These are phyloP conservation scores for Nicotiana benthamiana DNA, from an alignment of 257 asterid genomes.

Conservation along the genomic window DNA sequence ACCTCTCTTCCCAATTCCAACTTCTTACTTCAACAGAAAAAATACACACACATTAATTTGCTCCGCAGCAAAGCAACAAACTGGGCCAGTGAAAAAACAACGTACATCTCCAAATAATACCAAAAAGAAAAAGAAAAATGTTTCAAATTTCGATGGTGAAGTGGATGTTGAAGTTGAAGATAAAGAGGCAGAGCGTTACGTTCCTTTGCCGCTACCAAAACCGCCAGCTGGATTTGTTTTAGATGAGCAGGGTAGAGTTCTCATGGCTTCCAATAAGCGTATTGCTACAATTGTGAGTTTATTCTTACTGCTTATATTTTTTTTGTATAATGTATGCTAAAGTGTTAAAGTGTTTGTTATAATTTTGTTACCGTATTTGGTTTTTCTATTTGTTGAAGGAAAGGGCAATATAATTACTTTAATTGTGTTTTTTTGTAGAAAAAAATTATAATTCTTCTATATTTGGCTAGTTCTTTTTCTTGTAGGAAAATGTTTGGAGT, in stretches of 20 bases:
- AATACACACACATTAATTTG: conserved; percentile 14
- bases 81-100: conserved; percentile 33
- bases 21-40: not conserved
- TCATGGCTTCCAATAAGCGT: conserved; percentile 79
- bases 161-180: conserved; percentile 17
- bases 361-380: too few relatives aligned
- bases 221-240: conserved; percentile 95
- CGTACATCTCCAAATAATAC: conserved; percentile 8
- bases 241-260: conserved; percentile 79
- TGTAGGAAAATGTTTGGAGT: too few relatives aligned
- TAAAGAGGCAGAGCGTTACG: conserved; percentile 10
- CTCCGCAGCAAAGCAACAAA: conserved; percentile 26
- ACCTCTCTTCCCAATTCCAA: not conserved
- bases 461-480: too few relatives aligned
- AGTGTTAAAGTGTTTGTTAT: too few relatives aligned
- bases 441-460: too few relatives aligned
- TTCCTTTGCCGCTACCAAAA: conserved; percentile 68
- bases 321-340: not conserved
- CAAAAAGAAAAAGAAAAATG: conserved; percentile 24
- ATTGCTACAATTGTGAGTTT: conserved; percentile 67
- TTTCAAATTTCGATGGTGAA: not conserved
- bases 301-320: not conserved
- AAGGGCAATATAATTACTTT: too few relatives aligned
- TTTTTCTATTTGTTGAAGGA: too few relatives aligned
- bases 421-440: too few relatives aligned